A percentile compares a stretch with the other conserved stretches of the same genome.
phyloP scores from a whole-genome alignment of 2,329 filamentous ascomycete genomes.

The Penicillium psychrosexuale region DNA sequence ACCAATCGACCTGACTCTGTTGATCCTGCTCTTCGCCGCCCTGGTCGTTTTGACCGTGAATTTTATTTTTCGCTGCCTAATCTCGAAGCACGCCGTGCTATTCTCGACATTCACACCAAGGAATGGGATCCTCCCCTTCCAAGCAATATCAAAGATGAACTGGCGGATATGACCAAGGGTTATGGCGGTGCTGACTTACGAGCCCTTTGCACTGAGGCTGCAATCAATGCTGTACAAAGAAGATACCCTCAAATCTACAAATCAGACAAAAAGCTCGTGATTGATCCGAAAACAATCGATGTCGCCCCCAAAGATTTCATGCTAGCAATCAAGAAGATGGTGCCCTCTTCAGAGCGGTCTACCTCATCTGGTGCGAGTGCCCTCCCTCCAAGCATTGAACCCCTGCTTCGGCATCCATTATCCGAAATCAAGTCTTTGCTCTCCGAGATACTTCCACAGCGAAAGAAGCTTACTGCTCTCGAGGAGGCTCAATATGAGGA shows the following conservation, averaged over 20 bases:
- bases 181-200: slow-evolving; percentile 95
- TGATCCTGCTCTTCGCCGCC: slow-evolving; percentile 88
- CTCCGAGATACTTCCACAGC: slow-evolving; percentile 74
- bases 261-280: slow-evolving; percentile 82
- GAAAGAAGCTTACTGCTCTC: slow-evolving; percentile 81
- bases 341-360: slow-evolving; percentile 90
- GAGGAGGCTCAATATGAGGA: slow-evolving; percentile 93
- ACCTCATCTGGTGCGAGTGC: slow-evolving; percentile 79
- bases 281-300: slow-evolving; percentile 78
- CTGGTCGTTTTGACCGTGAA: slow-evolving; percentile 92
- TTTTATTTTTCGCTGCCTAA: slow-evolving; percentile 97
- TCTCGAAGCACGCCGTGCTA: slow-evolving; percentile 72
- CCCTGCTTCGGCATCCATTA: slow-evolving; percentile 72
- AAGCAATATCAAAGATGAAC: slow-evolving; percentile 72
- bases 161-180: slow-evolving; percentile 85
- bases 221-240: slow-evolving; percentile 90
- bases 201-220: slow-evolving; percentile 91
- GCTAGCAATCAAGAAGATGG: slow-evolving; percentile 92
- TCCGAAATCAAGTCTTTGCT: slow-evolving; percentile 65
- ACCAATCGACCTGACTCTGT: slow-evolving; percentile 96
- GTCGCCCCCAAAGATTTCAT: slow-evolving; percentile 94
- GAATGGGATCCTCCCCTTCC: slow-evolving; percentile 81
- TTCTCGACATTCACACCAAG: slow-evolving; percentile 91
- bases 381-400: slow-evolving; percentile 74
- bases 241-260: slow-evolving; percentile 96